Evolutionary conservation across 345 rosid species (phyloP).

Genomic region (Turnera subulata): DNA sequence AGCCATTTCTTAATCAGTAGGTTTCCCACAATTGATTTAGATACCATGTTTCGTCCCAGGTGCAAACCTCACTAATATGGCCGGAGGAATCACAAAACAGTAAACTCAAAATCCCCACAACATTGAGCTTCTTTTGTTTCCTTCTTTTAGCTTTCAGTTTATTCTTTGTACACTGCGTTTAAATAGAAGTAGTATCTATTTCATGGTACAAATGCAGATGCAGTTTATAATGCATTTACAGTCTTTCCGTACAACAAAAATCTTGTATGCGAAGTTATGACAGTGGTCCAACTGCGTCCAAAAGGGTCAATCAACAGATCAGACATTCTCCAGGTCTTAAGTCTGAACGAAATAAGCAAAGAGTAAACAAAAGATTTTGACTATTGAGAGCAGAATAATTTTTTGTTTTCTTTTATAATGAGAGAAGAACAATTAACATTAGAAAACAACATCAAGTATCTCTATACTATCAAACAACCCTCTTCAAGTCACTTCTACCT

Average conservation of each 20-base stretch:
- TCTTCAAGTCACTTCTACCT: no score
- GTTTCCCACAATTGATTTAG: conserved; percentile 3
- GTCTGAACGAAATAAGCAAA: no score
- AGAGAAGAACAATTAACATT: neutral
- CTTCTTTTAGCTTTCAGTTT: neutral
- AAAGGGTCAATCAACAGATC: no score
- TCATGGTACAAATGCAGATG: neutral
- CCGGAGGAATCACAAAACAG: conserved; percentile 22
- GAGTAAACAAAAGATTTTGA: no score
- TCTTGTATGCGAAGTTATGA: no score
- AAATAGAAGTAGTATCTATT: conserved; percentile 7
- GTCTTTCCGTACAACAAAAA: neutral
- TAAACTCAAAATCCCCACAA: conserved; percentile 19
- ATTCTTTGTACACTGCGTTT: conserved; percentile 1
- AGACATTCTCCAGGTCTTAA: no score
- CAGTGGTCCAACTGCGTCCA: no score
- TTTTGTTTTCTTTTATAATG: no score
- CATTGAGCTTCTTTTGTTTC: neutral
- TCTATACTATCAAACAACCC: no score
- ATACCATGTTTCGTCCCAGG: conserved; percentile 29
- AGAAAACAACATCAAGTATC: no score
- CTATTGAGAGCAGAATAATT: no score
- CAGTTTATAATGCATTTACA: conserved; percentile 11
- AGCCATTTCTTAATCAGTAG: conserved; percentile 5
- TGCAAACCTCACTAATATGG: conserved; percentile 22